These are phyloP conservation scores for Neonectria sp. DNA, from an alignment of 2,329 filamentous ascomycete genomes.

Conservation along the genomic window DNA sequence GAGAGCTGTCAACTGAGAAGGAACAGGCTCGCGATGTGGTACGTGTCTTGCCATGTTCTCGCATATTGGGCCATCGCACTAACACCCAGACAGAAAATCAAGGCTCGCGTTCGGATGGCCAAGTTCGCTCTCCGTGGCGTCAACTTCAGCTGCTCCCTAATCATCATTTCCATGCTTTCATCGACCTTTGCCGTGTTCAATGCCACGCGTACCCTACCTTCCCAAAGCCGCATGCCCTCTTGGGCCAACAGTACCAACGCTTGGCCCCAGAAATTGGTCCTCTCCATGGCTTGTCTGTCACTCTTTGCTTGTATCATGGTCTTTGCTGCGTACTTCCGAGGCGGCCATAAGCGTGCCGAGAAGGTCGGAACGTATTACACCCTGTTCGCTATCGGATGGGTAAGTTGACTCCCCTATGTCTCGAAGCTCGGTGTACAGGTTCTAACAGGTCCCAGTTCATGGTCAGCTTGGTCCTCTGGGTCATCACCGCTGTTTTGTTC, in stretches of 20 bases:
- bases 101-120: constrained; percentile 90
- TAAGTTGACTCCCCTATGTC: constrained; percentile 39
- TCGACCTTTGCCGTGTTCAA: constrained; percentile 95
- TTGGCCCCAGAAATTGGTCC: constrained; percentile 92
- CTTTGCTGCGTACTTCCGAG: constrained; percentile 88
- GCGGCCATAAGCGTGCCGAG: constrained; percentile 89
- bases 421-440: neutral
- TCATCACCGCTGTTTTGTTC: constrained; percentile 85
- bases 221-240: constrained; percentile 84
- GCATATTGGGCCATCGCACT: constrained; percentile 32
- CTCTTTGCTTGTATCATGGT: constrained; percentile 84
- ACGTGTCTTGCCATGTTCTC: constrained; percentile 58
- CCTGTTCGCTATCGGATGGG: constrained; percentile 89
- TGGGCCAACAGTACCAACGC: constrained; percentile 86
- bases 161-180: constrained; percentile 91
- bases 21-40: constrained; percentile 91
- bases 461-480: constrained; percentile 94
- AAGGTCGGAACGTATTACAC: constrained; percentile 97
- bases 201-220: constrained; percentile 81
- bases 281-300: constrained; percentile 85
- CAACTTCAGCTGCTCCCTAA: constrained; percentile 97
- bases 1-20: constrained; percentile 85
- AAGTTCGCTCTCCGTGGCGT: constrained; percentile 96
- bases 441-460: constrained; percentile 71
- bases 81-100: constrained; percentile 80